Conservation (phyloP, 208 protist genomes). For the Balamuthia mandrillaris region DNA sequence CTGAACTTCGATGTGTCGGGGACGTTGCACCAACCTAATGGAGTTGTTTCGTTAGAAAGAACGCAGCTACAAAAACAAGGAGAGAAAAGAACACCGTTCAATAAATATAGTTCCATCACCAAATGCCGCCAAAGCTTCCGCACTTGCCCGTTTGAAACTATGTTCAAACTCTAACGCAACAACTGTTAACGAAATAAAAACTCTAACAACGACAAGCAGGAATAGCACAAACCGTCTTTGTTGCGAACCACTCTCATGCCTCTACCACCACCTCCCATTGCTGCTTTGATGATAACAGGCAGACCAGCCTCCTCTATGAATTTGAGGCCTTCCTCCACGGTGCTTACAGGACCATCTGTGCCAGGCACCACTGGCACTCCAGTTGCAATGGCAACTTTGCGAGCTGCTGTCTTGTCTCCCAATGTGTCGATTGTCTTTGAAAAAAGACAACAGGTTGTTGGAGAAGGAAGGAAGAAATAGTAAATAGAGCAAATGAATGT, state of each 20-base stretch:
- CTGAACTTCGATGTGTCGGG: slow-evolving; percentile 60
- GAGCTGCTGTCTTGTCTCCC: slow-evolving; percentile 61
- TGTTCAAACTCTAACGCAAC: no score
- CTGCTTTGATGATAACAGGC: slow-evolving; percentile 96
- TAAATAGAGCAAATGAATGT: no score
- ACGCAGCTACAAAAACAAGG: no score
- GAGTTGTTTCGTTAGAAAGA: no score
- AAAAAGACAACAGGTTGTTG: no score
- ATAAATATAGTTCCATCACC: slow-evolving; percentile 87
- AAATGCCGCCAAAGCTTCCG: slow-evolving; percentile 86
- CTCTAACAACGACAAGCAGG: no score
- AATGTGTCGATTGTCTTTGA: no score
- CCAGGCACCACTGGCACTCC: slow-evolving; percentile 54
- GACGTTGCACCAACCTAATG: slow-evolving; percentile 83
- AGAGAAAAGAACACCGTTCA: no score
- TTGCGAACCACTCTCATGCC: slow-evolving; percentile 54
- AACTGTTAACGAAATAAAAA: no score
- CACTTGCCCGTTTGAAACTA: slow-evolving; percentile 72
- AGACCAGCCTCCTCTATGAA: slow-evolving; percentile 83
- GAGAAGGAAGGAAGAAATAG: no score
- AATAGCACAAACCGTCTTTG: not conserved
- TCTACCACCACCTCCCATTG: slow-evolving; percentile 78
- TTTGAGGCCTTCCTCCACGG: slow-evolving; percentile 29
- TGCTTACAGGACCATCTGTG: slow-evolving; percentile 30
- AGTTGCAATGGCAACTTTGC: slow-evolving; percentile 48